Base-by-base conservation (phyloP, 2,329 filamentous ascomycete genomes). In the Epichloe sp. region DNA sequence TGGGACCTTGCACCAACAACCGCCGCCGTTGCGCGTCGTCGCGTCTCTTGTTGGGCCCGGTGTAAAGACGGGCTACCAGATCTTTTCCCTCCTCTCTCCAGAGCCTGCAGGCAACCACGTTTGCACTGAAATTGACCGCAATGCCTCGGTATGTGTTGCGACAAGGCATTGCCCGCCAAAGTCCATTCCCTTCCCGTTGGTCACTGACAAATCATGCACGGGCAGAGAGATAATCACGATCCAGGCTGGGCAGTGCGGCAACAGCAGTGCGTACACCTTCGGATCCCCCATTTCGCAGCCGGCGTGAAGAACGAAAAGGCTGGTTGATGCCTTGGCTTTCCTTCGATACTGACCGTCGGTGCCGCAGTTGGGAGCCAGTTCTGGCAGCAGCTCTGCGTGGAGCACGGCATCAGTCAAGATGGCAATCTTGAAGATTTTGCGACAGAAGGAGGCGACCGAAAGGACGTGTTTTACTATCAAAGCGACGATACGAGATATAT, bases 401-500 rank as follows among this genome's bases (percentile, higher is more conserved):
- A 98, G 71, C 93, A 98, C 66, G 93, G 94, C 55, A 98, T 98
- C 72, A 95, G 86, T 63, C 88, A 93, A 66, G 89, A 97, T 71
- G 93, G 93, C 53, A 97, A 97, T 67, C 79, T 98, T 53, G 90
- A 96, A 66, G 90, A 96, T 68, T 96, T 96, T 73, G 93, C 93
- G 64, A 96, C 89, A 47, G 93, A 97, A 69, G 93, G 93, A 64
- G 90, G 91, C 58, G 93, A 98, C 71, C 85, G 93, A 60, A 98
- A 98, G 68, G 93, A 98, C 70, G 93, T 98, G 55, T 97, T 97
- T 73, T 97, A 95, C 78, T 98, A 97, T 73, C 91, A 94, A 77
- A 97, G 90, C 65, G 93, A 98, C 74, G 93, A 98, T 66, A 98
- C 93, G 53, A 81, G 93, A 72, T 98, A 98, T 70, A 97, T 98